Percentiles rank a stretch among this genome's conserved stretches.
phyloP scores from a whole-genome alignment of 768 basidiomycete genomes.

The Pleurotus eryngii region DNA sequence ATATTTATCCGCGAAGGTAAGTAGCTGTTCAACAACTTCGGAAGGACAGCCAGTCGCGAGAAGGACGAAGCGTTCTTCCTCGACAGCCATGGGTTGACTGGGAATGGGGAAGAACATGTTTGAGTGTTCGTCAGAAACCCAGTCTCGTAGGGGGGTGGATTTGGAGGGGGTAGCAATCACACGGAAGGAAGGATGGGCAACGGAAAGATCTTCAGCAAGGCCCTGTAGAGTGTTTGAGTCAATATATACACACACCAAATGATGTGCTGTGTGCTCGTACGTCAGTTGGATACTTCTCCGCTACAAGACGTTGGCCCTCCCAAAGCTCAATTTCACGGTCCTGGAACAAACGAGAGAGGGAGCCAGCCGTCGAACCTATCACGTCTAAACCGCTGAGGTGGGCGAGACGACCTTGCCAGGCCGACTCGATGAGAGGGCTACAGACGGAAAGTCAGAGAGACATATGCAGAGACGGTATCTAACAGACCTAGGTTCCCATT shows the following conservation, averaged over 20 bases:
- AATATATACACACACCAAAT: neutral
- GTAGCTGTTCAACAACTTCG: constrained; percentile 33
- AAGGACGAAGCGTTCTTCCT: constrained; percentile 50
- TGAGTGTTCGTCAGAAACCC: constrained; percentile 63
- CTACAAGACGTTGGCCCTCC: constrained; percentile 59
- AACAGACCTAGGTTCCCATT: constrained; percentile 59
- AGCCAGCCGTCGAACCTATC: constrained; percentile 64
- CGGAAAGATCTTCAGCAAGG: constrained; percentile 37
- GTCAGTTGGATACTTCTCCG: constrained; percentile 43
- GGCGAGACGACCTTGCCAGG: constrained; percentile 52
- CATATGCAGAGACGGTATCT: neutral
- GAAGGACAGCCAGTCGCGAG: constrained; percentile 46
- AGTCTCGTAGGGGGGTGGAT: constrained; percentile 63
- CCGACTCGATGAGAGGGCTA: constrained; percentile 55
- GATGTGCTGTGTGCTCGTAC: constrained; percentile 18
- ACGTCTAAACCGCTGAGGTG: constrained; percentile 63
- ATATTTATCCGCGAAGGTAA: constrained; percentile 58
- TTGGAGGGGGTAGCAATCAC: constrained; percentile 62
- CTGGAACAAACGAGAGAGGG: constrained; percentile 54
- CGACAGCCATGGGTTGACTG: constrained; percentile 53
- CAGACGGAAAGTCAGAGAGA: neutral
- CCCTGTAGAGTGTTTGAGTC: constrained; percentile 14
- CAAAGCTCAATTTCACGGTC: constrained; percentile 65
- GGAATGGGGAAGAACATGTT: constrained; percentile 70
- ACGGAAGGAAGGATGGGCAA: constrained; percentile 57